Evolutionary conservation across 768 basidiomycete genomes (phyloP), one percentile per base, ranked within the genome.

Genomic region (Boletus insuetus): DNA sequence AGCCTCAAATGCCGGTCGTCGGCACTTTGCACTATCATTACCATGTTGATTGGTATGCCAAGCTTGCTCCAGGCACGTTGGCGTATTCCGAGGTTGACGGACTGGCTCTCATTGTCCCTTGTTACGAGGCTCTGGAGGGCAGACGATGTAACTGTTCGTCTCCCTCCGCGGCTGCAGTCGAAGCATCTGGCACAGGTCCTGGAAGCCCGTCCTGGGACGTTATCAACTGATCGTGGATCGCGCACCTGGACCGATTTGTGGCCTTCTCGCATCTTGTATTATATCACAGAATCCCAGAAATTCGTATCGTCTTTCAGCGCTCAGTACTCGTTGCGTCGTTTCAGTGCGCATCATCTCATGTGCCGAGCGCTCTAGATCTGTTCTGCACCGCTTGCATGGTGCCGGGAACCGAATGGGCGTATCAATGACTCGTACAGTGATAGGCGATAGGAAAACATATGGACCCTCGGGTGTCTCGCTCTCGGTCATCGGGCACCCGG

Each of bases 41-140:
- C 17, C 24, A 7, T 17, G 39, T 29, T 16, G 43, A 20, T 32
- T 26, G 62, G 43, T 51, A n/a, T 32, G 9, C 14, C n/a, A 17
- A 26, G 24, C 34, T 42, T 12, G 40, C 37, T 43, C 22, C 42
- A 47, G 44, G 52, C 40, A 52, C 46, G 17, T 16, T 13, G 17
- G 26, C 14, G 26, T 47, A 6, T 17, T 46, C 53, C 64, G 55
- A 39, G 40, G 19, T n/a, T 57, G 49, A 26, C 54, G 61, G 64
- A 59, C 32, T 7, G 32, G 61, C 48, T 44, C n/a, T 43, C 37
- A 49, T 5, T 53, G 45, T 48, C 29, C 35, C 47, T 44, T 19
- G 14, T 40, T 44, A 49, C 42, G n/a, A 44, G 44, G 55, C 31
- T 40, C 14, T 45, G 40, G 48, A n/a, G 26, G 19, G 43, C 12